Base-by-base conservation (phyloP, 1,139 yeast species). In the Suhomyces chickasaworum region DNA sequence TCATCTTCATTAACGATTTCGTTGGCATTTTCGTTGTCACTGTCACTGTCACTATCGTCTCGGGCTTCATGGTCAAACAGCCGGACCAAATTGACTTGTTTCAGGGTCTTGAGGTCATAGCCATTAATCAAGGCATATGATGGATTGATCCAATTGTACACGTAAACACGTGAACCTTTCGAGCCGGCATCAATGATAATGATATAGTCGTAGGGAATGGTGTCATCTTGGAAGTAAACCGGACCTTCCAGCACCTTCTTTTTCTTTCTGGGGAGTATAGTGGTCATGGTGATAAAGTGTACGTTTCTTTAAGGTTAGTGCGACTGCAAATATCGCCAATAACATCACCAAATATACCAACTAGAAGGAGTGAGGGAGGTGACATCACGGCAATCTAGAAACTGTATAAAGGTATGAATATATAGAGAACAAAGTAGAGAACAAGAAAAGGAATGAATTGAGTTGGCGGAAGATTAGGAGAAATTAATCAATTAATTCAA, bases 181-280 rank as follows among this genome's bases (percentile, higher is more conserved):
- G 95, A 86, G 0, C 96, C 96, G 0, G 95, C 86, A 60, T 89
- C 96, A 17, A 89, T 81, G 9, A 89, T 75, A 2, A 89, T 79
- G 2, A 87, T 79, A 61, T 85, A 87, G 58, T 84, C 84, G 51
- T 77, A 80, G 0, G 87, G 86, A 1, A 74, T 61, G 0, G 77
- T 78, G 3, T 71, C 62, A 5, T 63, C 54, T 4, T 20, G 5
- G 7, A 62, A 56, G 42, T 54, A 57, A 8, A 68, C 42, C 2
- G 75, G 71, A 3, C 73, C 74, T 1, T 60, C 7, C 8, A 33
- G n/a, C 27, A 36, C 29, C 30, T 45, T 40, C 20, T 40, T 37
- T 22, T 29, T 37, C 40, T 37, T 37, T 37, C 46, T 36, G n/a
- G 46, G 38, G 3, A 18, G 18, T 15, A 35, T n/a, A 5, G 17